These are phyloP conservation scores for Silybum marianum DNA, from an alignment of 129 eudicot genomes.

Conservation along the genomic window DNA sequence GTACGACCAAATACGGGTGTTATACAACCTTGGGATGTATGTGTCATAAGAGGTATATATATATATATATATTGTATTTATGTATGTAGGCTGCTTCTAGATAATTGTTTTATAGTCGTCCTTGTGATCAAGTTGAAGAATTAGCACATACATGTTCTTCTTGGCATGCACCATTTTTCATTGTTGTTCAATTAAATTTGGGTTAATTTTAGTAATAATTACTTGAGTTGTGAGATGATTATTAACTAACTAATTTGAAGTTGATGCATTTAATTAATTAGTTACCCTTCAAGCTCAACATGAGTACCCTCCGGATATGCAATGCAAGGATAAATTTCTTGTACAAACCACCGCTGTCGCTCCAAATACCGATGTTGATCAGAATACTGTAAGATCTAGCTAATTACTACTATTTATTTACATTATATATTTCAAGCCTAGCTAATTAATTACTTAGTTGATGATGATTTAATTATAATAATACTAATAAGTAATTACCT, in stretches of 20 bases:
- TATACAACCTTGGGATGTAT: constrained; percentile 64
- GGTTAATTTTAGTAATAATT: too few relatives aligned
- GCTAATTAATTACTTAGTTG: not conserved
- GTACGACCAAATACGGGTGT: constrained; percentile 93
- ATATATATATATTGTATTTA: not conserved
- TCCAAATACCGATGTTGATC: constrained; percentile 55
- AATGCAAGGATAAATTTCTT: constrained; percentile 87
- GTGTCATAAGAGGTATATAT: constrained; percentile 70
- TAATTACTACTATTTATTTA: not conserved
- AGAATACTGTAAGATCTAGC: constrained; percentile 55
- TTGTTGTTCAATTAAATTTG: too few relatives aligned
- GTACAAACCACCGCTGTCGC: constrained; percentile 74
- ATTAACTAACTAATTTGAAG: not conserved
- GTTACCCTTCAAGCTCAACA: constrained; percentile 91
- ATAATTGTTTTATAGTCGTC: too few relatives aligned
- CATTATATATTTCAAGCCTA: not conserved
- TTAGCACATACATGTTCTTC: too few relatives aligned
- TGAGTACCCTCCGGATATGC: constrained; percentile 84
- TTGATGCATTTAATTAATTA: constrained; percentile 15
- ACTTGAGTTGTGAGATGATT: too few relatives aligned
- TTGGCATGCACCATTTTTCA: too few relatives aligned
- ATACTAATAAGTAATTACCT: not conserved
- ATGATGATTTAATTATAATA: not conserved
- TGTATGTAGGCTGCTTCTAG: too few relatives aligned
- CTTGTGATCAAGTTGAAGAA: too few relatives aligned